Evolutionary conservation across 179 eudicot genomes (phyloP).

Genomic region (Gypsophila paniculata): DNA sequence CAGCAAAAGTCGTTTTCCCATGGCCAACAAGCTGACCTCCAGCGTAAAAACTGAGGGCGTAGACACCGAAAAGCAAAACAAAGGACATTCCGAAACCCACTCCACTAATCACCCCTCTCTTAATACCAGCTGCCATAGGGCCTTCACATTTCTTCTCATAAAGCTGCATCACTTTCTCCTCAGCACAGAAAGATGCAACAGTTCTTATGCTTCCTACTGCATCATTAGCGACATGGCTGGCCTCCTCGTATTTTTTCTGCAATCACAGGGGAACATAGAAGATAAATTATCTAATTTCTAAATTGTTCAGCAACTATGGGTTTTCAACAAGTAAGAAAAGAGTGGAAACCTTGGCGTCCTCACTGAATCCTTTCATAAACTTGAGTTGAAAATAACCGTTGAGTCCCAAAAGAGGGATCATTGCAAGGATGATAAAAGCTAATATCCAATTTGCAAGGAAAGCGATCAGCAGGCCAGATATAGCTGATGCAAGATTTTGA

Average conservation of each 20-base stretch:
- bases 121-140: conserved; percentile 26
- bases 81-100: conserved; percentile 20
- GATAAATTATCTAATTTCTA: not conserved
- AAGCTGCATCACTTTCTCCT: conserved; percentile 26
- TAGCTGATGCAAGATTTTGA: conserved; percentile 21
- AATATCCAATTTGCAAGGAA: conserved; percentile 26
- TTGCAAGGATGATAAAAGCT: conserved; percentile 18
- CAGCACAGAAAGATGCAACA: conserved; percentile 30
- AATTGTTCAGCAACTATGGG: not conserved
- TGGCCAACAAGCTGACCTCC: conserved; percentile 30
- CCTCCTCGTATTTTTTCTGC: conserved; percentile 28
- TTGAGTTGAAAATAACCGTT: conserved; percentile 25
- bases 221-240: conserved; percentile 32
- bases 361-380: conserved; percentile 24
- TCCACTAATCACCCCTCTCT: conserved; percentile 26
- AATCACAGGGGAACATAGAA: not conserved
- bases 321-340: not conserved
- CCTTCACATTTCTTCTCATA: conserved; percentile 28
- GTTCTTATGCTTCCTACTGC: conserved; percentile 32
- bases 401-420: conserved; percentile 22
- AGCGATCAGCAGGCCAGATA: conserved; percentile 21
- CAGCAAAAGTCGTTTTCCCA: conserved; percentile 24
- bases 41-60: conserved; percentile 26
- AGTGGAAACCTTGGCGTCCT: conserved; percentile 17
- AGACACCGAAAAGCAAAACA: conserved; percentile 22